Percentiles rank a stretch among this genome's conserved stretches.
Evolutionary conservation across 305 asterid species (phyloP).

Genomic region (Fraxinus platypoda): DNA sequence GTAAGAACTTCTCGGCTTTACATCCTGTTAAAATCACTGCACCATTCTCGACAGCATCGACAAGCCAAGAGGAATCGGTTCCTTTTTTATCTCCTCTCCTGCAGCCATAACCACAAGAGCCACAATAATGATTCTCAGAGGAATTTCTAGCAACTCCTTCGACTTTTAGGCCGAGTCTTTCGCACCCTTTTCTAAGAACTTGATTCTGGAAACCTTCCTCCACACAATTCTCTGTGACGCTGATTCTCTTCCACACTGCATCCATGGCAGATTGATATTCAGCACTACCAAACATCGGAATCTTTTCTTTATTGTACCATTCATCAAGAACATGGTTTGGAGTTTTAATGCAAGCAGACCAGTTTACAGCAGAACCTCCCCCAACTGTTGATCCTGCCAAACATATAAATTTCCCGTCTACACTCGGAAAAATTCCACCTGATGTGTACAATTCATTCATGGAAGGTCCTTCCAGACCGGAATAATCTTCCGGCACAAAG

Average conservation of each 20-base stretch:
- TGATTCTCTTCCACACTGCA: slow-evolving; percentile 60
- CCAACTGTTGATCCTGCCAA: slow-evolving; percentile 79
- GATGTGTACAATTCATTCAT: slow-evolving; percentile 57
- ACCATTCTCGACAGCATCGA: slow-evolving; percentile 71
- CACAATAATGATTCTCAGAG: slow-evolving; percentile 73
- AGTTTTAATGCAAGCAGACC: slow-evolving; percentile 84
- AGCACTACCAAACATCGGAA: slow-evolving; percentile 45
- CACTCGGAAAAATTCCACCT: slow-evolving; percentile 62
- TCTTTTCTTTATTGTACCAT: slow-evolving; percentile 55
- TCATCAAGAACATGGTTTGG: slow-evolving; percentile 68
- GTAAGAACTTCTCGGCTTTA: slow-evolving; percentile 54
- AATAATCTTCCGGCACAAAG: slow-evolving; percentile 70
- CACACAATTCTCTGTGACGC: slow-evolving; percentile 55
- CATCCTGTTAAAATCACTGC: slow-evolving; percentile 77
- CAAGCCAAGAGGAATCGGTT: slow-evolving; percentile 73
- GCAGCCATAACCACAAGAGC: slow-evolving; percentile 90
- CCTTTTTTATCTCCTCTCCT: slow-evolving; percentile 87
- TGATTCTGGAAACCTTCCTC: slow-evolving; percentile 75
- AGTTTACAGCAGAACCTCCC: slow-evolving; percentile 87
- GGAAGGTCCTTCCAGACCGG: slow-evolving; percentile 84
- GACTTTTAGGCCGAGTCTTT: slow-evolving; percentile 62
- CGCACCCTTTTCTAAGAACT: slow-evolving; percentile 62
- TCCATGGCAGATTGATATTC: slow-evolving; percentile 82
- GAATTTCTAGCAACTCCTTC: slow-evolving; percentile 59
- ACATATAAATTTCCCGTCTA: slow-evolving; percentile 64